Conservation (phyloP, 345 rosid genomes). For the Citrus maxima region DNA sequence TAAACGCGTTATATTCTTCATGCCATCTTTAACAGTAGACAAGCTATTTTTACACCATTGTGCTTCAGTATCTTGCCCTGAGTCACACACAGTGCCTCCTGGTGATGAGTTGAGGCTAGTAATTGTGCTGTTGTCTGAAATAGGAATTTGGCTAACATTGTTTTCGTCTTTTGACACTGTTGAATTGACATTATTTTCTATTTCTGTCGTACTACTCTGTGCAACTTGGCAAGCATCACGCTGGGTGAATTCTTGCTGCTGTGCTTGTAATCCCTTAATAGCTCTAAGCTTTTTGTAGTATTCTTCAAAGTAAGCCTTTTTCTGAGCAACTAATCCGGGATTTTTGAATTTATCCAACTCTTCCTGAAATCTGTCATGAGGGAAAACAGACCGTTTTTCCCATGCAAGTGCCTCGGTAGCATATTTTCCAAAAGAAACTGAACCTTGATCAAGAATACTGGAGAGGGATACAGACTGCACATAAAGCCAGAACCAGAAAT, state of each 20-base stretch:
- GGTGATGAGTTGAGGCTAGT: background rate
- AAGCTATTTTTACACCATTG: background rate
- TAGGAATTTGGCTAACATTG: background rate
- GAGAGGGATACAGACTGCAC: constrained; percentile 7
- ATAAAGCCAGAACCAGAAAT: background rate
- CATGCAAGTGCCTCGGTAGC: constrained; percentile 21
- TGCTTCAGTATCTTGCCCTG: background rate
- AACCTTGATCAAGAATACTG: constrained; percentile 13
- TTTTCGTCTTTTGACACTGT: background rate
- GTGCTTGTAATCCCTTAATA: constrained; percentile 18
- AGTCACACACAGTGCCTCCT: background rate
- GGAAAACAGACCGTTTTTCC: constrained; percentile 28
- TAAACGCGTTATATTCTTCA: background rate
- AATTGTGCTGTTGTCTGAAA: background rate
- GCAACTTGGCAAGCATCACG: background rate
- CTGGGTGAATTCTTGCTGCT: constrained; percentile 7
- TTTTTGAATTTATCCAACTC: constrained; percentile 21
- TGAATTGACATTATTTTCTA: background rate
- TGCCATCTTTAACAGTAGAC: background rate
- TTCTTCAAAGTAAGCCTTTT: constrained; percentile 31
- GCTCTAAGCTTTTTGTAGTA: constrained; percentile 20
- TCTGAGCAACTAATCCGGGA: constrained; percentile 30
- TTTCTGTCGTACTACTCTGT: background rate
- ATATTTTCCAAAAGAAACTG: constrained; percentile 26
- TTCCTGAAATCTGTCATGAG: constrained; percentile 21